Evolutionary conservation across 2,329 filamentous ascomycete species (phyloP), one percentile per base, ranked within the genome.

Genomic region (Aspergillus sclerotialis): DNA sequence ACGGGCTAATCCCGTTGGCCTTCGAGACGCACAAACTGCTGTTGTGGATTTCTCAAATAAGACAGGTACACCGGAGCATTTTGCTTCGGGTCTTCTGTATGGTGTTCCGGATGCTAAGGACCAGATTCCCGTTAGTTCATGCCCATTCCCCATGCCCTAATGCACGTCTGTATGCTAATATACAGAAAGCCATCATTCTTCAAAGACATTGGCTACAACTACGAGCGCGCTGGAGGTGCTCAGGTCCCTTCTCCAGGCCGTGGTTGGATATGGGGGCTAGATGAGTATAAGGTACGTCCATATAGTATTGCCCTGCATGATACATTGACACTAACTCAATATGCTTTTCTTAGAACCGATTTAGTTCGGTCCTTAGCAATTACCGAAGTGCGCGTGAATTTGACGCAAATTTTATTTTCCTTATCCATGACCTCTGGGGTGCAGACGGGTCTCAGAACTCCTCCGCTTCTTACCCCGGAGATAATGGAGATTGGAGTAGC

Each of bases 191-290:
- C 19, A 10, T 10, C 6, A 6, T 23, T 23, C 19, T 23, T 23
- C 19, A 30, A 10, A 5, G 24, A 40, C 14, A 40, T 40, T 11
- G 38, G 35, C 7, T 38, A 29, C 28, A 38, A 38, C 10, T 38
- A 38, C 24, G 32, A 35, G 6, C 35, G 38, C 1, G 35, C 38
- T 10, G 38, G 38, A n/a, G 38, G 40, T 3, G 40, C 40, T 8
- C 40, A 43, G 23, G 28, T 43, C 12, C 27, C 35, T 3, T 44
- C 55, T 6, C 51, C 54, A 6, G 34, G 36, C 2, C 38, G 54
- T 12, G 63, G 63, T 3, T 67, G 64, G 65, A 58, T 60, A 17
- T 55, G 47, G 37, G 60, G 61, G 2, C 26, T 51, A 2, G 37
- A 34, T 4, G 53, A 56, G 28, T 56, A 37, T 11, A n/a, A 33